phyloP scores from a whole-genome alignment of 257 asterid genomes.

The Fraxinus cuspidata region DNA sequence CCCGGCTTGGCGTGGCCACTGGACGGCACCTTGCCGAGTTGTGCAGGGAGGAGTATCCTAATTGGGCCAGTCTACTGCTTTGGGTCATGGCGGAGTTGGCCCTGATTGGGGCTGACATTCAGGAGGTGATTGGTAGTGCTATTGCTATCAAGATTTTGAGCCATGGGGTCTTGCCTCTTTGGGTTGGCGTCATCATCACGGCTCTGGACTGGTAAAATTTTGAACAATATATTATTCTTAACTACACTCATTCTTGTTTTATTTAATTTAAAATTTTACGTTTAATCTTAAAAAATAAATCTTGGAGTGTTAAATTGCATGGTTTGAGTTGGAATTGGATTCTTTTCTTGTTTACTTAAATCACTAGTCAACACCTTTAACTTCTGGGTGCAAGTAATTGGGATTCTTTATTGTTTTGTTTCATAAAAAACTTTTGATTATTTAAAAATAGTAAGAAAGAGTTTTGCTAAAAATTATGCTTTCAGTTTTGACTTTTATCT shows the following conservation, averaged over 20 bases:
- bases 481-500: background rate
- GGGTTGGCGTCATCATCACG: conserved; percentile 78
- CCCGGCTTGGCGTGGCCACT: conserved; percentile 77
- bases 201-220: conserved; percentile 67
- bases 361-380: background rate
- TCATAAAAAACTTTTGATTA: background rate
- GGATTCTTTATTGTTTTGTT: conserved; percentile 15
- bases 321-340: background rate
- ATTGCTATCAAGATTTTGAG: conserved; percentile 74
- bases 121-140: conserved; percentile 86
- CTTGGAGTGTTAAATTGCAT: background rate
- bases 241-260: background rate
- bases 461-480: background rate
- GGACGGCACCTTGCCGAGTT: conserved; percentile 76
- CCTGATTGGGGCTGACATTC: conserved; percentile 75
- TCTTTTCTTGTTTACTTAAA: background rate
- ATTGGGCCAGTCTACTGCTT: conserved; percentile 68
- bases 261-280: background rate
- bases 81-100: conserved; percentile 87
- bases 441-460: conserved; percentile 7
- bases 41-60: conserved; percentile 79
- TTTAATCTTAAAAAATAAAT: background rate
- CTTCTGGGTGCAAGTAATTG: conserved; percentile 12
- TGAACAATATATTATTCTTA: background rate
- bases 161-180: conserved; percentile 58